Evolutionary conservation across 164 flowering plant genomes (phyloP), one percentile per base, ranked within the genome.

Genomic region (Vitis cinerea): DNA sequence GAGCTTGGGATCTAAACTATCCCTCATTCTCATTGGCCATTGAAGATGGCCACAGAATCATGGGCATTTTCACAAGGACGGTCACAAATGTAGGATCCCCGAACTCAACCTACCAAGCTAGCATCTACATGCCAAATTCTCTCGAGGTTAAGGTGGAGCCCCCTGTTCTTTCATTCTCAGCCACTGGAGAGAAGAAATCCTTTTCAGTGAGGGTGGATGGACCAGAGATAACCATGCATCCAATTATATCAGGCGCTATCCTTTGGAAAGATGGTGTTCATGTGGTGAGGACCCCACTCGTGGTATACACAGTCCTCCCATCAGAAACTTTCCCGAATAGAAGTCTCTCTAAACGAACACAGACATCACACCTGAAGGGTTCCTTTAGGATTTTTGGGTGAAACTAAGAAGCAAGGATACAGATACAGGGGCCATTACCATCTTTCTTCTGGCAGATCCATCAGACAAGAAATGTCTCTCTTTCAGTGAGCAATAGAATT

Each of bases 101-200:
- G 8, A 66, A 66, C 31, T 66, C 69, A 57, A 66, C 61, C 69
- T 66, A 66, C 61, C 1, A 55, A 6, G 69, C 49, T 2, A n/a
- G 60, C 4, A 27, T 66, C 9, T 1, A 31, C 8, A 16, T 8
- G 15, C 61, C 69, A 8, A 10, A 47, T 37, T 9, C 69, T 7
- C 12, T 66, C 19, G 3, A 15, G 2, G 52, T 66, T 16, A 16
- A 9, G 9, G 69, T 66, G 29, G 31, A 54, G 15, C 69, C 69
- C 10, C 17, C 61, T 5, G 14, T 66, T 37, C 69, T 66, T 44
- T 55, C 61, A 47, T 66, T 55, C 61, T 12, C 69, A 1, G 9
- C 15, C 9, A 14, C 55, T 16, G 69, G 69, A 66, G 69, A 56
- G 52, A 47, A 55, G 61, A 57, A 65, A 51, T n/a, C 30, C 29